Evolutionary conservation across 805 yeast species (phyloP).

Genomic region (Myxozyma nipponensis): DNA sequence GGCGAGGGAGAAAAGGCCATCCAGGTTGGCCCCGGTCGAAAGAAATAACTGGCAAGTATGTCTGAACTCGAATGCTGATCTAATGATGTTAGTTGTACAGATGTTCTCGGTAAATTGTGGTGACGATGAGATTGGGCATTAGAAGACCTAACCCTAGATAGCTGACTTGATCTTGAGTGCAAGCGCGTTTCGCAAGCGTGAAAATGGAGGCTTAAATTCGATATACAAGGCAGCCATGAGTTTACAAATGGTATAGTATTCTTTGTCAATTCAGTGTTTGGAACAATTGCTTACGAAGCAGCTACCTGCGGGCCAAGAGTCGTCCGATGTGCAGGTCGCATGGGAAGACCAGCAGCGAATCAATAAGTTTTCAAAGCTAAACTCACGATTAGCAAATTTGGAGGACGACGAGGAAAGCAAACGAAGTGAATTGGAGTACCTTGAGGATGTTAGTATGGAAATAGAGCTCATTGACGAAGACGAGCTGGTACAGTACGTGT

Average conservation of each 20-base stretch:
- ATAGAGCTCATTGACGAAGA: slow-evolving; percentile 74
- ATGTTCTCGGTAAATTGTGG: no score
- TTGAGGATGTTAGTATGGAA: slow-evolving; percentile 82
- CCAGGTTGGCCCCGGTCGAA: not conserved
- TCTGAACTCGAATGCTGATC: no score
- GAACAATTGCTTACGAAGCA: not conserved
- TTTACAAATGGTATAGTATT: slow-evolving; percentile 17
- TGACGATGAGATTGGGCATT: no score
- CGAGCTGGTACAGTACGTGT: slow-evolving; percentile 36
- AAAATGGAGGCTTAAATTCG: no score
- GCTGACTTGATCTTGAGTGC: no score
- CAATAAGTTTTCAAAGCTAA: slow-evolving; percentile 81
- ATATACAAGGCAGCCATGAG: slow-evolving; percentile 15
- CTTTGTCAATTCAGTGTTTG: not conserved
- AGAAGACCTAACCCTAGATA: no score
- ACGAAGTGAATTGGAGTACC: slow-evolving; percentile 73
- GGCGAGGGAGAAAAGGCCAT: slow-evolving; percentile 30
- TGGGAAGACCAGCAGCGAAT: slow-evolving; percentile 88
- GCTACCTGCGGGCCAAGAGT: slow-evolving; percentile 26
- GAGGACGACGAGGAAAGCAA: slow-evolving; percentile 47
- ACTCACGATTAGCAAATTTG: slow-evolving; percentile 61
- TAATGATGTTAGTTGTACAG: no score
- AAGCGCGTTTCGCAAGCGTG: no score
- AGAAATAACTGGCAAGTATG: no score
- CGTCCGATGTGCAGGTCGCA: slow-evolving; percentile 49